Evolutionary conservation across 768 basidiomycete species (phyloP).

Genomic region (Collybia sp.): DNA sequence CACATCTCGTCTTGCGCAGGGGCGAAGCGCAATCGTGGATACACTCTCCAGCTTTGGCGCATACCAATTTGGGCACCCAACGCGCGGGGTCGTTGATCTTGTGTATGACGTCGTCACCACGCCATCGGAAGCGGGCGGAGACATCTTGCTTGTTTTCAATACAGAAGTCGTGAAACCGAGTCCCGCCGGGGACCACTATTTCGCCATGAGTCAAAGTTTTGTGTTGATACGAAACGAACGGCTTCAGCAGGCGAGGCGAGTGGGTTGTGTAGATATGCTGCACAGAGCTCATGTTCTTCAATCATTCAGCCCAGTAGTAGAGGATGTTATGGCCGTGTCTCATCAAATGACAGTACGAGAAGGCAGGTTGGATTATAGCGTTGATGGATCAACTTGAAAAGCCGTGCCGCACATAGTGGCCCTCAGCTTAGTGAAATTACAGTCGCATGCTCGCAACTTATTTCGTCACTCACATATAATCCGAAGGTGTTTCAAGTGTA

Average conservation of each 20-base stretch:
- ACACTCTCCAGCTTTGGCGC: slow-evolving; percentile 9
- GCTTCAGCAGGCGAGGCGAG: neutral
- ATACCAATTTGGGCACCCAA: slow-evolving; percentile 17
- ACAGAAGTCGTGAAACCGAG: slow-evolving; percentile 15
- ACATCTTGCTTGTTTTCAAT: slow-evolving; percentile 20
- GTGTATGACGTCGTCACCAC: slow-evolving; percentile 18
- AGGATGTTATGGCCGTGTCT: slow-evolving; percentile 17
- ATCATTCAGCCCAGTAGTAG: neutral
- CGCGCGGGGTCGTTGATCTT: slow-evolving; percentile 6
- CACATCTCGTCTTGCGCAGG: slow-evolving; percentile 5
- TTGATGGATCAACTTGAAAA: no score
- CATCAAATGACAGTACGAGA: slow-evolving; percentile 14
- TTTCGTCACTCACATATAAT: no score
- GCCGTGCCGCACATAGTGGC: no score
- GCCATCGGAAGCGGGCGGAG: slow-evolving; percentile 5
- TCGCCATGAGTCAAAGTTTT: slow-evolving; percentile 24
- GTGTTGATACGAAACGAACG: slow-evolving; percentile 14
- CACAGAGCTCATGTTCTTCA: slow-evolving; percentile 6
- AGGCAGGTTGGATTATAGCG: no score
- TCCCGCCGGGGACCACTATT: slow-evolving; percentile 8
- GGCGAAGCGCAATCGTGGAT: slow-evolving; percentile 11
- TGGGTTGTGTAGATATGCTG: neutral
- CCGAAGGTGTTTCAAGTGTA: no score
- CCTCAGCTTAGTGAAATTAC: no score
- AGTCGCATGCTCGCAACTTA: no score